These are phyloP conservation scores for Amesomyces nigricolor DNA, from an alignment of 2,329 filamentous ascomycete genomes.

Conservation along the genomic window DNA sequence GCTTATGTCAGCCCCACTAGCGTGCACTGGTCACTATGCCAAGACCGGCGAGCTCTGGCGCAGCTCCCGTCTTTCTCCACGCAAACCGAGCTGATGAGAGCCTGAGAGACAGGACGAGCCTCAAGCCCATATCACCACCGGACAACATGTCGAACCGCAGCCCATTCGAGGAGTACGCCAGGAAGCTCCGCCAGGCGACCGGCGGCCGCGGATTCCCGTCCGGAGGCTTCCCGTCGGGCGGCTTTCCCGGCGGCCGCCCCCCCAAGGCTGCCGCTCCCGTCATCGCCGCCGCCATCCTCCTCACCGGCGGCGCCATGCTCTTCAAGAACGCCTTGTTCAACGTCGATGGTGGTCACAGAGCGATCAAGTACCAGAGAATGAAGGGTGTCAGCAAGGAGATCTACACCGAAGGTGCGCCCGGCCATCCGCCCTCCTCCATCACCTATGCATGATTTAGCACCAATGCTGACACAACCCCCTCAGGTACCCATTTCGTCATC, in stretches of 20 bases:
- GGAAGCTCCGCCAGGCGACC: constrained; percentile 44
- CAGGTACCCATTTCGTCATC: constrained; percentile 86
- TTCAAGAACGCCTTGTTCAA: constrained; percentile 62
- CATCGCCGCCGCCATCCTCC: constrained; percentile 38
- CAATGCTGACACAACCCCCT: constrained; percentile 14
- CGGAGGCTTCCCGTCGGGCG: constrained; percentile 21
- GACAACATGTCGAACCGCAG: constrained; percentile 34
- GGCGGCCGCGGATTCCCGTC: constrained; percentile 33
- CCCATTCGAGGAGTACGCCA: constrained; percentile 47
- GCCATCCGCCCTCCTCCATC: constrained; percentile 5
- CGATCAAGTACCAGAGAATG: constrained; percentile 94
- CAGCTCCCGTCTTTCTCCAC: constrained; percentile 15
- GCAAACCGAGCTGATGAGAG: constrained; percentile 16
- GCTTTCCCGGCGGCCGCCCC: constrained; percentile 40
- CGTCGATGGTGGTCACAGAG: constrained; percentile 96
- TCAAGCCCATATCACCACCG: constrained; percentile 10
- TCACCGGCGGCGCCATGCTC: constrained; percentile 46
- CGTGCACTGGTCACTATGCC: constrained; percentile 6
- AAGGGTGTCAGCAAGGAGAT: constrained; percentile 95
- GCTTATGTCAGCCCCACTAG: background rate
- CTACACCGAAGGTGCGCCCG: constrained; percentile 75
- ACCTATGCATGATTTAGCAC: background rate
- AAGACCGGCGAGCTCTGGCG: constrained; percentile 7
- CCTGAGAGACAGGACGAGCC: background rate
- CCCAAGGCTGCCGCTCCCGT: constrained; percentile 38